Conservation (phyloP, 495 filamentous ascomycete species). For the Daldinia concentrica region DNA sequence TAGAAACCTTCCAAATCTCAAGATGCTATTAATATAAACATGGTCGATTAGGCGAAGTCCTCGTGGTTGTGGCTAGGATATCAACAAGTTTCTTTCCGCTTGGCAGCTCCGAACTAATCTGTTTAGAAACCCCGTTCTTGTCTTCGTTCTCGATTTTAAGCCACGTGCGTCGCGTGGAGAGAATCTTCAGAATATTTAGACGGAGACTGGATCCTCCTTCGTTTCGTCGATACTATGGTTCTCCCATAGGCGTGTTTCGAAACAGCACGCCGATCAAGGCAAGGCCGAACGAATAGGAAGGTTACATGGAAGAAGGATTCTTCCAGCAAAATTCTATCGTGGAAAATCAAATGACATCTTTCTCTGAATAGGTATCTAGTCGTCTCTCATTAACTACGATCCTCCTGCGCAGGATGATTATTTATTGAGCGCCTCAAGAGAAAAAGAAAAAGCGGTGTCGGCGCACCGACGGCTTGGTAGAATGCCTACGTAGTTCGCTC, state of each 20-base stretch:
- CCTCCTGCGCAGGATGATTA: conserved; percentile 14
- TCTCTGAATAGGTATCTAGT: conserved; percentile 32
- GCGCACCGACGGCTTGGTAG: not conserved
- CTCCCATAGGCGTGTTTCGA: conserved; percentile 27
- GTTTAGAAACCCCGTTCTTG: not conserved
- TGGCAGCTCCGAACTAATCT: conserved; percentile 8
- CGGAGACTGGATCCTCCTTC: conserved; percentile 23
- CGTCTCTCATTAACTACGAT: conserved; percentile 40
- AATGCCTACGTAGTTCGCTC: not conserved
- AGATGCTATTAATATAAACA: conserved; percentile 4
- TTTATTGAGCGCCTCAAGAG: conserved; percentile 13
- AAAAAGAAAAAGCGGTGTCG: not conserved
- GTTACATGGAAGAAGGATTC: conserved; percentile 31
- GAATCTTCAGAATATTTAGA: conserved; percentile 5
- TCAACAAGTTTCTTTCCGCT: conserved; percentile 1
- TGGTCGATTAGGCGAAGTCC: not conserved
- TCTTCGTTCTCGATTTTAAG: conserved; percentile 1
- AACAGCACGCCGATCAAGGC: conserved; percentile 13
- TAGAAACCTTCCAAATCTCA: not conserved
- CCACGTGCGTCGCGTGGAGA: conserved; percentile 5
- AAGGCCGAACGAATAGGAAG: conserved; percentile 27
- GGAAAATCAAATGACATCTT: conserved; percentile 24
- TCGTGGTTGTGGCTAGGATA: not conserved
- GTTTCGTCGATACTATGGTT: conserved; percentile 18
- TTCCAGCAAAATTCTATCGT: conserved; percentile 17